phyloP scores from a whole-genome alignment of 345 rosid species.

The Balakata baccata region DNA sequence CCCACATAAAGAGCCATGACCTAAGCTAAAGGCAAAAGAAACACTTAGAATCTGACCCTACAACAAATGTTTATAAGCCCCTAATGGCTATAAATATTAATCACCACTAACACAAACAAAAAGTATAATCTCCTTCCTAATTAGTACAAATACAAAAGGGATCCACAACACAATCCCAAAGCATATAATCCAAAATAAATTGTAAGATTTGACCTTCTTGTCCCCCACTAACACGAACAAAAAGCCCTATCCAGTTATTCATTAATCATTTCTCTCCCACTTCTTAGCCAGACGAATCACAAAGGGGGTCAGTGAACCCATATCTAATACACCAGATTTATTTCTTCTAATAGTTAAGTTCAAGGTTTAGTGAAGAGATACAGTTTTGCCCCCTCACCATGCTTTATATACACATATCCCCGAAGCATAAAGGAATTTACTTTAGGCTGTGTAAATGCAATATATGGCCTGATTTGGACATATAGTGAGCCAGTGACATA shows the following conservation, averaged over 20 bases:
- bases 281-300: constrained; percentile 24
- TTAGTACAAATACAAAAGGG: constrained; percentile 12
- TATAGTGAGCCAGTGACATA: too few species aligned
- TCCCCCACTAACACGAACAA: constrained; percentile 21
- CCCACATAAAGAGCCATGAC: constrained; percentile 22
- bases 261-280: constrained; percentile 30
- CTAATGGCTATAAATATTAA: constrained; percentile 6
- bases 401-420: not conserved
- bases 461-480: too few species aligned
- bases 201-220: constrained; percentile 10
- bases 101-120: constrained; percentile 21
- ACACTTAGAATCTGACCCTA: constrained; percentile 37
- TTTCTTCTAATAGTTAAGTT: constrained; percentile 23
- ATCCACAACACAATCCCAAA: constrained; percentile 6
- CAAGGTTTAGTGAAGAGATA: constrained; percentile 17
- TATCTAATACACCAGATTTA: constrained; percentile 7
- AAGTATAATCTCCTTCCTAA: constrained; percentile 10
- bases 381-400: not conserved
- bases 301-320: constrained; percentile 1
- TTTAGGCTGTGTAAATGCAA: too few species aligned
- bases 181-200: not conserved
- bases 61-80: constrained; percentile 17
- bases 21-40: constrained; percentile 11
- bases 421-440: too few species aligned
- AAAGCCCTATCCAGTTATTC: constrained; percentile 27